A percentile compares a stretch with the other conserved stretches of the same genome.
Evolutionary conservation across 805 yeast species (phyloP).

Genomic region (Candida chilensis): DNA sequence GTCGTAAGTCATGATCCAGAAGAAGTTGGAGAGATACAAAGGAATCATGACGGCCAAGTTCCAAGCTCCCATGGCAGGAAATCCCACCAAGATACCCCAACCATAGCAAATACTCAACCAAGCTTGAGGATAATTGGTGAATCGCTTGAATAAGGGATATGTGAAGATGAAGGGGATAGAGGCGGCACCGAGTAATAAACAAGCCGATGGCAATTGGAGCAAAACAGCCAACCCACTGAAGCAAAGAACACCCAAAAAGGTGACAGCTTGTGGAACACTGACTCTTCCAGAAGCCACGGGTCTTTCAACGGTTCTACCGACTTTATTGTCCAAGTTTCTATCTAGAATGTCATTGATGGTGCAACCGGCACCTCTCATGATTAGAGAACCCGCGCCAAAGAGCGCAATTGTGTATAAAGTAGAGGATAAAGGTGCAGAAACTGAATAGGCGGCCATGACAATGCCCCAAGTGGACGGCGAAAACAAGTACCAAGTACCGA

Average conservation of each 20-base stretch:
- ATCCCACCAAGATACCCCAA: slow-evolving; percentile 93
- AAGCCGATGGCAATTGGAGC: slow-evolving; percentile 64
- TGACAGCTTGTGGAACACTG: slow-evolving; percentile 55
- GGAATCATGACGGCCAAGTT: slow-evolving; percentile 70
- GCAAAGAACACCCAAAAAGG: slow-evolving; percentile 68
- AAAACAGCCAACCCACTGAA: slow-evolving; percentile 66
- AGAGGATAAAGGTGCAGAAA: slow-evolving; percentile 58
- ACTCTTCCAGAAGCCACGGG: slow-evolving; percentile 92
- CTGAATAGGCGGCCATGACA: slow-evolving; percentile 73
- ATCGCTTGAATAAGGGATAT: slow-evolving; percentile 89
- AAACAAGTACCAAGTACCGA: slow-evolving; percentile 80
- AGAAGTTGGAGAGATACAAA: slow-evolving; percentile 62
- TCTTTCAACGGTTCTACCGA: slow-evolving; percentile 79
- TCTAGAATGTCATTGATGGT: slow-evolving; percentile 89
- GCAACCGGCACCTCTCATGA: slow-evolving; percentile 98
- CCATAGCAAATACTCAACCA: slow-evolving; percentile 75
- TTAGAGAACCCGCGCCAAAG: slow-evolving; percentile 76
- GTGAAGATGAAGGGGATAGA: slow-evolving; percentile 74
- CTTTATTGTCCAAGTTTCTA: slow-evolving; percentile 73
- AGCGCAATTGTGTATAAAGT: slow-evolving; percentile 55
- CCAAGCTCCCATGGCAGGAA: slow-evolving; percentile 92
- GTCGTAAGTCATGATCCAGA: slow-evolving; percentile 95
- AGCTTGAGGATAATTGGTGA: slow-evolving; percentile 92
- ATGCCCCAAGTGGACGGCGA: slow-evolving; percentile 92
- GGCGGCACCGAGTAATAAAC: slow-evolving; percentile 76